Evolutionary conservation across 306 rosid genomes (phyloP), one percentile per base, ranked within the genome.

Genomic region (Herpetospermum pedunculosum): DNA sequence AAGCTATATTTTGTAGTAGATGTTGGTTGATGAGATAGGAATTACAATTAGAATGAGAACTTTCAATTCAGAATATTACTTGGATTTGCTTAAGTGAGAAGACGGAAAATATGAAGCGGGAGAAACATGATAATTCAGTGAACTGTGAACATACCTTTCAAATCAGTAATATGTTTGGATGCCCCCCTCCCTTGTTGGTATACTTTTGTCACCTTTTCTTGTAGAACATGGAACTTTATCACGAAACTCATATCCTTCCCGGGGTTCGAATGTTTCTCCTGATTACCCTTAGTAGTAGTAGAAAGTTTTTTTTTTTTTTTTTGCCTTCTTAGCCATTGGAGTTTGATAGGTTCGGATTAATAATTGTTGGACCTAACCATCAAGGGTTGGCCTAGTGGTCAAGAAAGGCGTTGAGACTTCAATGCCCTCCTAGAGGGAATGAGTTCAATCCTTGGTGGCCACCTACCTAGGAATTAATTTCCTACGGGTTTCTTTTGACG

Each of bases 331-430:
- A 47, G 72, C 55, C n/a, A 80, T 80, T 79, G 57, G 70, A 76
- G 76, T 26, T 25, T 55, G 76, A 81, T 82, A 77, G 81, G 86
- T 70, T 85, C 55, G 41, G 40, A 68, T 21, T 75, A 71, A 82
- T 35, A 75, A 77, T 83, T 59, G 37, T 87, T 84, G 91, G 96
- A 84, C 82, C 96, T 67, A n/a, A n/a, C n/a, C n/a, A n/a, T n/a
- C n/a, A n/a, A n/a, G n/a, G n/a, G n/a, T n/a, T n/a, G n/a, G n/a
- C n/a, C n/a, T n/a, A n/a, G n/a, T n/a, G n/a, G n/a, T n/a, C n/a
- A n/a, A n/a, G n/a, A n/a, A n/a, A n/a, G n/a, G n/a, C n/a, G n/a
- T n/a, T n/a, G n/a, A n/a, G n/a, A n/a, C n/a, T n/a, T n/a, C n/a
- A n/a, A n/a, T n/a, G n/a, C n/a, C n/a, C n/a, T n/a, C n/a, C n/a